Base-by-base conservation (phyloP, 1,139 yeast genomes). In the Magnusiomyces suaveolens region DNA sequence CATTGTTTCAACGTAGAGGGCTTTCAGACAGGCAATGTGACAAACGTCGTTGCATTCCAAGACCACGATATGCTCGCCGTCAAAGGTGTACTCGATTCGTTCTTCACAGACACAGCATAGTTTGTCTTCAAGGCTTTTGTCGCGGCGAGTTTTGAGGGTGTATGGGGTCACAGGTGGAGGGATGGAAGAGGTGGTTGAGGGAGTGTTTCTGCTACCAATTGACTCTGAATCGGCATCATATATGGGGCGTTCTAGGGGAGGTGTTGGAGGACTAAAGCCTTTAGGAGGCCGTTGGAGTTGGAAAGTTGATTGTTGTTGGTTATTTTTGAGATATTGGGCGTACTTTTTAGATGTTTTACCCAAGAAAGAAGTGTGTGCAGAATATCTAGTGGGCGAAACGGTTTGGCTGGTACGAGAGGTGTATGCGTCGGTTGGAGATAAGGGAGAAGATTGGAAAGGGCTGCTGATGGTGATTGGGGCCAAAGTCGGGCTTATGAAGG, bases 51-150 rank as follows among this genome's bases (percentile, higher is more conserved):
- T 46, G 52, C 68, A 65, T n/a, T 57, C 51, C 23, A 64, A 54
- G 8, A 57, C 53, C 16, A 63, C 57, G 1, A 64, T 56, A 38
- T 58, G 54, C 52, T 65, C 68, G 16, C 62, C 63, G 10, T 60
- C 59, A 12, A 65, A 54, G 6, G 60, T 54, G 46, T 59, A 51
- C 23, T 60, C 64, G 23, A 64, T 55, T 2, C 63, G 54, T 51
- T 64, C 66, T 52, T 64, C 68, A 52, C 68, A 65, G 50, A 65
- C 62, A 50, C 67, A 64, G 55, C 68, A 65, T 21, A 52, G 55
- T 25, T 47, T 52, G 16, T 61, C 65, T 10, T 52, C 56, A 4
- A 63, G 54, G 2, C 63, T 59, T 38, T 56, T 57, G 43, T 58
- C 62, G 8, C 54, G 50, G 21, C 60, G 53, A 1, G 52, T 56